A percentile compares a stretch with the other conserved stretches of the same genome.
These are phyloP conservation scores for Backusella psychrophila DNA, from an alignment of 192 early-diverging fungal species.

Conservation along the genomic window DNA sequence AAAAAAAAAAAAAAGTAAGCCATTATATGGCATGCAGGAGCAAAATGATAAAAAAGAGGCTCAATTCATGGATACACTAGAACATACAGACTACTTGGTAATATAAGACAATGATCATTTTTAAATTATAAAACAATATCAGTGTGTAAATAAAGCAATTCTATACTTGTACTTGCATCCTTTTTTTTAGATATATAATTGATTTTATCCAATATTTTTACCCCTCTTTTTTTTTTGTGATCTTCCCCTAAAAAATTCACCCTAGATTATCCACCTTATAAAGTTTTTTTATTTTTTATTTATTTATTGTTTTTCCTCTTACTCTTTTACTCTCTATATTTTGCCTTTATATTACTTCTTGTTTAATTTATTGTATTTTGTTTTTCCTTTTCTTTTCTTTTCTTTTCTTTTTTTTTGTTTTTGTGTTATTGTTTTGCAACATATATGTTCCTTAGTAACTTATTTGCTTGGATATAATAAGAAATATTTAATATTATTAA, in stretches of 20 bases:
- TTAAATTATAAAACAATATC: background rate
- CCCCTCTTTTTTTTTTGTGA: conserved; percentile 15
- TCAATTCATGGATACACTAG: background rate
- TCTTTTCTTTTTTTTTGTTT: background rate
- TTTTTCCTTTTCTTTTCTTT: background rate
- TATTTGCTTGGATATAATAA: background rate
- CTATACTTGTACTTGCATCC: conserved; percentile 1
- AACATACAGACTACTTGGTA: background rate
- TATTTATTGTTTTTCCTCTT: background rate
- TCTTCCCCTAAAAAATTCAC: background rate
- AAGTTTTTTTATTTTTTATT: background rate
- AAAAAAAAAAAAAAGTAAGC: background rate
- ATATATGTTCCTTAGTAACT: background rate
- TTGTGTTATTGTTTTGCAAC: background rate
- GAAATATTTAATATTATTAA: background rate
- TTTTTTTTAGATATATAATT: conserved; percentile 1
- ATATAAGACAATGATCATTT: background rate
- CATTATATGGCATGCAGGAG: background rate
- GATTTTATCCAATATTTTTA: background rate
- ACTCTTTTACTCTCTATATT: background rate
- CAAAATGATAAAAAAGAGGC: background rate
- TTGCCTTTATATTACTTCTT: background rate
- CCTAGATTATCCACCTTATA: background rate
- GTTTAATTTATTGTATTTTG: background rate
- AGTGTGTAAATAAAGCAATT: background rate